phyloP scores from a whole-genome alignment of 2,329 filamentous ascomycete genomes.

The Xylaria polymorpha region DNA sequence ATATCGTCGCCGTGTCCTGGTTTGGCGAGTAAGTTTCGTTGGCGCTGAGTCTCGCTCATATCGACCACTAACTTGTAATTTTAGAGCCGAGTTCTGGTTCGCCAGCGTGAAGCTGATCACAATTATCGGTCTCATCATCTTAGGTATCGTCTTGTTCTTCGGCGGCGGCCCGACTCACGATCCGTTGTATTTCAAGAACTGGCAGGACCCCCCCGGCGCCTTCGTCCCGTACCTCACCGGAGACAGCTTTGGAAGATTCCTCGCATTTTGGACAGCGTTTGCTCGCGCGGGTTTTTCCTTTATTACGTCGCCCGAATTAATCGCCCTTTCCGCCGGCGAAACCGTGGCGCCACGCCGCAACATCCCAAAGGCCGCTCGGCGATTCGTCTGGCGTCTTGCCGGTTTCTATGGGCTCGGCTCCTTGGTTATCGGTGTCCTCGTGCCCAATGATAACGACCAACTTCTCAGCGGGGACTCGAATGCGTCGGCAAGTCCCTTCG shows the following conservation, averaged over 20 bases:
- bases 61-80: slow-evolving; percentile 11
- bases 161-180: slow-evolving; percentile 64
- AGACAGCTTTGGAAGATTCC: slow-evolving; percentile 64
- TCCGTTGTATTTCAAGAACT: slow-evolving; percentile 63
- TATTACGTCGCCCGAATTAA: slow-evolving; percentile 71
- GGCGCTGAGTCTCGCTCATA: too few relatives aligned
- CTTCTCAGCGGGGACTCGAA: slow-evolving; percentile 69
- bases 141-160: slow-evolving; percentile 66
- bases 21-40: slow-evolving; percentile 62
- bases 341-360: slow-evolving; percentile 72
- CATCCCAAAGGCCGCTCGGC: slow-evolving; percentile 72
- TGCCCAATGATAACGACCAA: slow-evolving; percentile 71
- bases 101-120: slow-evolving; percentile 70
- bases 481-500: slow-evolving; percentile 71
- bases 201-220: slow-evolving; percentile 57
- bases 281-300: slow-evolving; percentile 71
- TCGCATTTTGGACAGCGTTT: slow-evolving; percentile 69
- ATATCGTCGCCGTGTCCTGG: slow-evolving; percentile 66
- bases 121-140: slow-evolving; percentile 67
- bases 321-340: slow-evolving; percentile 73
- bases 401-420: slow-evolving; percentile 73
- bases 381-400: slow-evolving; percentile 71
- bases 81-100: slow-evolving; percentile 68
- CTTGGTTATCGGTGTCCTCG: slow-evolving; percentile 70
- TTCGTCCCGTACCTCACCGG: slow-evolving; percentile 61